Percentiles rank a stretch among this genome's conserved stretches.
phyloP scores from a whole-genome alignment of 129 eudicot genomes.

The Tagetes patula region DNA sequence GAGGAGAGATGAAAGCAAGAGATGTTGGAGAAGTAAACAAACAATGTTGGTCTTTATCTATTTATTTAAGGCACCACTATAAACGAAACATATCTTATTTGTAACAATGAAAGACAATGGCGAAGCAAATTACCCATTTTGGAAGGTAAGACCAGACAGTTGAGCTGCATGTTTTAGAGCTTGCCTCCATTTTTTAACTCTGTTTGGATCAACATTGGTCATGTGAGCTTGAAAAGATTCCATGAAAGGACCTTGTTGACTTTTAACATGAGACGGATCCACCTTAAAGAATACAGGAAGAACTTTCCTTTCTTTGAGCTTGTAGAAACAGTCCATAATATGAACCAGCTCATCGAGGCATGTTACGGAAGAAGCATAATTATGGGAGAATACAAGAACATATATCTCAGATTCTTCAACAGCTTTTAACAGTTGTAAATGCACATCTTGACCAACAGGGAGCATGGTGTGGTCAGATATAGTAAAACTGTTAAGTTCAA shows the following conservation, averaged over 20 bases:
- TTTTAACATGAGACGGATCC: constrained; percentile 19
- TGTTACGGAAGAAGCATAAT: constrained; percentile 18
- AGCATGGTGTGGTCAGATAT: constrained; percentile 19
- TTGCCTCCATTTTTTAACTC: constrained; percentile 17
- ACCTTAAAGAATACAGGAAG: constrained; percentile 22
- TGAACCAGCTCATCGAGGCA: constrained; percentile 22
- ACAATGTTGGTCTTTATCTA: too few relatives aligned
- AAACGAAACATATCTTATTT: too few relatives aligned
- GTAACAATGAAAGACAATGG: background rate
- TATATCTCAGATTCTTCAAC: constrained; percentile 24
- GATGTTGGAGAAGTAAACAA: too few relatives aligned
- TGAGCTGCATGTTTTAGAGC: constrained; percentile 22
- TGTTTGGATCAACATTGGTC: background rate
- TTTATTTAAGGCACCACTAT: too few relatives aligned
- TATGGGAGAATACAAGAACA: constrained; percentile 20
- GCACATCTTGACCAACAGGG: background rate
- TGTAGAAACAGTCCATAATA: constrained; percentile 8
- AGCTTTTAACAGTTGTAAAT: background rate
- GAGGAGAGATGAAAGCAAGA: too few relatives aligned
- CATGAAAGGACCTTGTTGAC: constrained; percentile 19
- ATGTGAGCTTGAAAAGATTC: constrained; percentile 17
- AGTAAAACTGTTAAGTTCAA: constrained; percentile 2
- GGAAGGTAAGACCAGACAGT: constrained; percentile 12
- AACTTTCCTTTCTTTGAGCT: constrained; percentile 8
- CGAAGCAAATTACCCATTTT: background rate